Percentiles rank a stretch among this genome's conserved stretches.
Evolutionary conservation across 495 filamentous ascomycete genomes (phyloP).

Genomic region (Sabuloglossum arenarium): DNA sequence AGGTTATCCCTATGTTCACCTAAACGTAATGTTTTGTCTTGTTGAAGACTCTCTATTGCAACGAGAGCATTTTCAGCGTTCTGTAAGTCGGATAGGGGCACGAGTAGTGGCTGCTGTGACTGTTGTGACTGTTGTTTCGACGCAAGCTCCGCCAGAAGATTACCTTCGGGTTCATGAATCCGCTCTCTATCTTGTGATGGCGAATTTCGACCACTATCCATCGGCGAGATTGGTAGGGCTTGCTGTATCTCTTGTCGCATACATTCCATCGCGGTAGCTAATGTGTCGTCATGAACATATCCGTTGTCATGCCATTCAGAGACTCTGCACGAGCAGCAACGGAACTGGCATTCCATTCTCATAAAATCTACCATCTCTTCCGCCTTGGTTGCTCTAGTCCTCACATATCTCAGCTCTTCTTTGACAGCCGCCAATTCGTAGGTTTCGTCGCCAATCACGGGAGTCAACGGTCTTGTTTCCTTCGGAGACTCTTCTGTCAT

Average conservation of each 20-base stretch:
- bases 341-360: slow-evolving; percentile 59
- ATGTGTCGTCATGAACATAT: slow-evolving; percentile 27
- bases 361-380: slow-evolving; percentile 29
- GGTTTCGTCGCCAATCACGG: neutral
- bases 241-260: neutral
- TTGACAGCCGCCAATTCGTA: slow-evolving; percentile 15
- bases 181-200: neutral
- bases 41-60: neutral
- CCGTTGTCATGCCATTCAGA: slow-evolving; percentile 26
- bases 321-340: slow-evolving; percentile 43
- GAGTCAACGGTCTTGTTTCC: slow-evolving; percentile 3
- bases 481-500: slow-evolving; percentile 7
- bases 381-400: slow-evolving; percentile 8
- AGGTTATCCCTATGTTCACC: neutral
- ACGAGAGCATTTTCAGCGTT: neutral
- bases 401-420: slow-evolving; percentile 15
- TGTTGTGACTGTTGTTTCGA: no score
- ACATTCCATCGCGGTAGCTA: neutral
- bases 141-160: neutral
- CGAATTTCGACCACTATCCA: neutral
- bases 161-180: slow-evolving; percentile 1
- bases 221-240: slow-evolving; percentile 8
- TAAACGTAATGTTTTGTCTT: neutral
- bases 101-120: neutral
- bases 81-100: neutral